Evolutionary conservation across 1,284 basidiomycete species (phyloP).

Genomic region (Boletus hoseneyae): DNA sequence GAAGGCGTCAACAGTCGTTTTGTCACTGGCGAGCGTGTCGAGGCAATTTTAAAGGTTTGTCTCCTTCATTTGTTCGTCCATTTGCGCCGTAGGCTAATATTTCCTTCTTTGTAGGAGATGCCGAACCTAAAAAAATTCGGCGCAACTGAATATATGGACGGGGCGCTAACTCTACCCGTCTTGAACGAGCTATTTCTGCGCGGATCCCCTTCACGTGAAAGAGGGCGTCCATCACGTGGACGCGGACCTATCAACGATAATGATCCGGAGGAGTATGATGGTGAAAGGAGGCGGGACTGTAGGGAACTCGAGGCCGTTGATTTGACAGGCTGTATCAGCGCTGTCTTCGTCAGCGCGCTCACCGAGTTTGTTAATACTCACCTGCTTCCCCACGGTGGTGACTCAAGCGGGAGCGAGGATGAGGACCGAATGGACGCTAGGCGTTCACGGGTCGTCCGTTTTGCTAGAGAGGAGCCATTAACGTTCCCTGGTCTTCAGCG

Average conservation of each 20-base stretch:
- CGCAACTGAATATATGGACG: constrained; percentile 97
- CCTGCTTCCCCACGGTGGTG: constrained; percentile 48
- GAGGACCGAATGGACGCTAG: constrained; percentile 29
- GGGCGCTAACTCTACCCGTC: constrained; percentile 77
- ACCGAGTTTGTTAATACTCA: constrained; percentile 78
- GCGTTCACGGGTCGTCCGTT: constrained; percentile 33
- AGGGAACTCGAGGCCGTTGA: constrained; percentile 87
- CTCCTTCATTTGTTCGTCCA: not conserved
- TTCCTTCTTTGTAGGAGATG: constrained; percentile 58
- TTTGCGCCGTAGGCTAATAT: constrained; percentile 17
- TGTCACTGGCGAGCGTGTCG: constrained; percentile 86
- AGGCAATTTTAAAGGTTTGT: constrained; percentile 76
- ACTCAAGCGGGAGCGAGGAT: constrained; percentile 47
- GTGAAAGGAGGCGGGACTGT: constrained; percentile 72
- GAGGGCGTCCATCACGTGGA: constrained; percentile 68
- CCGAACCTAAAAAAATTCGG: constrained; percentile 81
- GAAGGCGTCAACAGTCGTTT: constrained; percentile 89
- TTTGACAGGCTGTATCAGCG: constrained; percentile 91
- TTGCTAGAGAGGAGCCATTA: constrained; percentile 47
- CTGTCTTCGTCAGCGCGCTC: constrained; percentile 81
- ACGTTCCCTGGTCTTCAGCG: constrained; percentile 78
- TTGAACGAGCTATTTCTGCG: constrained; percentile 85
- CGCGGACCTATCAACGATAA: constrained; percentile 51
- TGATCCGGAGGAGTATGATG: constrained; percentile 66
- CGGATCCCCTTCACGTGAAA: constrained; percentile 63